These are phyloP conservation scores for Fistulifera pelliculosa DNA, from an alignment of 108 stramenopile species.

Conservation along the genomic window DNA sequence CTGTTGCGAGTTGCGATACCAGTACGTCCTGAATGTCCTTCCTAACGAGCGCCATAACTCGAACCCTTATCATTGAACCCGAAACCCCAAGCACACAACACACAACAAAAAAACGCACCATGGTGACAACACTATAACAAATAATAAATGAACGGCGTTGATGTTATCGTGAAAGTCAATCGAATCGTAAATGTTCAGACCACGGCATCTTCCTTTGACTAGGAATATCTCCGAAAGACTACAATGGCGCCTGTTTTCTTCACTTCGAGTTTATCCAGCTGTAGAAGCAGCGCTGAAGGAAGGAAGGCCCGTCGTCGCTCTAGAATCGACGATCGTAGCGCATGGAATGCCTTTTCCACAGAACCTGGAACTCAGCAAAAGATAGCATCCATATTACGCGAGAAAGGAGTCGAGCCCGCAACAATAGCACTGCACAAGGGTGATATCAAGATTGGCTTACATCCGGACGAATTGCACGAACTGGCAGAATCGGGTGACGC, in stretches of 20 bases:
- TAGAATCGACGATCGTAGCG: constrained; percentile 96
- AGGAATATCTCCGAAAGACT: no score
- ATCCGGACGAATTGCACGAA: constrained; percentile 68
- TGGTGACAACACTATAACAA: no score
- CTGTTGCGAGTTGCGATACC: no score
- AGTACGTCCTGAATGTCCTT: no score
- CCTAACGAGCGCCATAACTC: no score
- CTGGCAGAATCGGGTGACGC: constrained; percentile 73
- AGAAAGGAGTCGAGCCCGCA: constrained; percentile 82
- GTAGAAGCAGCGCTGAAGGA: constrained; percentile 31
- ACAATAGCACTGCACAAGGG: constrained; percentile 89
- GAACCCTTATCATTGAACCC: no score
- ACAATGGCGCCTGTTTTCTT: not conserved
- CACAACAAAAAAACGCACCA: no score
- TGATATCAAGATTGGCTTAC: constrained; percentile 69
- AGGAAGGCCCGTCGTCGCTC: constrained; percentile 64
- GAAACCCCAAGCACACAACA: no score
- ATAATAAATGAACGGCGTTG: no score
- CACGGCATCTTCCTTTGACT: no score
- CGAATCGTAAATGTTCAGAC: no score
- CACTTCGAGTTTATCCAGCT: not conserved
- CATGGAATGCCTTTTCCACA: constrained; percentile 99
- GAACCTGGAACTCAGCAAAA: constrained; percentile 82
- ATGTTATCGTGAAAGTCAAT: no score
- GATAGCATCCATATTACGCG: constrained; percentile 46